These are phyloP conservation scores for Grosmannia serpens DNA, from an alignment of 2,329 filamentous ascomycete genomes.

Conservation along the genomic window DNA sequence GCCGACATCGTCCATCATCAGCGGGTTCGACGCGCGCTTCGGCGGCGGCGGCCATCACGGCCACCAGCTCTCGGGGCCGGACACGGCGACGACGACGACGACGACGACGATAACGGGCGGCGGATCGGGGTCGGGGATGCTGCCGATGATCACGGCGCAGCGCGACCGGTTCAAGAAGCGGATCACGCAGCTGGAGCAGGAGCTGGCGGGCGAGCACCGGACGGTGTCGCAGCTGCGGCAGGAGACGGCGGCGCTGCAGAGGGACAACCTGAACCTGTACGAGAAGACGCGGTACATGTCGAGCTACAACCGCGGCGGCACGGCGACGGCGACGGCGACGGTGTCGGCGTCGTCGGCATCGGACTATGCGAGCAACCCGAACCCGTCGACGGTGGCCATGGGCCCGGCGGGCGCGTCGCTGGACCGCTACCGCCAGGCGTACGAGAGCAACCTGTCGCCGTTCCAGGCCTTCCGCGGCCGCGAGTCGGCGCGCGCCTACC, in stretches of 20 bases:
- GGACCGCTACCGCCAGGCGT: slow-evolving; percentile 81
- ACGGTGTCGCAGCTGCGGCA: slow-evolving; percentile 77
- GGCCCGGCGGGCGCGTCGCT: slow-evolving; percentile 46
- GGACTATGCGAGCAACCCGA: slow-evolving; percentile 54
- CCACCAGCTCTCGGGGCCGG: not conserved
- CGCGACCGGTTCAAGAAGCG: slow-evolving; percentile 97
- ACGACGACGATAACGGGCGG: too few species aligned
- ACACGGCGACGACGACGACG: slow-evolving; percentile 28
- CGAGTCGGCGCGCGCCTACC: slow-evolving; percentile 81
- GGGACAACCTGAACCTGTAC: slow-evolving; percentile 90
- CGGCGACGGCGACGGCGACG: slow-evolving; percentile 15
- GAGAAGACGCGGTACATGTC: slow-evolving; percentile 97
- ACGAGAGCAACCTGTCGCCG: slow-evolving; percentile 89
- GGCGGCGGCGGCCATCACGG: not conserved
- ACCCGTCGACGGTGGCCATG: slow-evolving; percentile 58
- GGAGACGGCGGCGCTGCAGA: slow-evolving; percentile 84
- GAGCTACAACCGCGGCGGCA: slow-evolving; percentile 63
- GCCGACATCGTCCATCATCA: slow-evolving; percentile 95
- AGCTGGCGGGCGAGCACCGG: slow-evolving; percentile 73
- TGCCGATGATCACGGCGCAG: slow-evolving; percentile 97
- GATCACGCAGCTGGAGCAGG: slow-evolving; percentile 79
- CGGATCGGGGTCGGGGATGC: slow-evolving; percentile 74
- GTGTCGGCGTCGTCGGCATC: slow-evolving; percentile 55
- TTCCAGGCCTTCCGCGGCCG: slow-evolving; percentile 94
- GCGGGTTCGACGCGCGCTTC: slow-evolving; percentile 71